phyloP scores from a whole-genome alignment of 441 rosid genomes.

The Arabidopsis hybrid region DNA sequence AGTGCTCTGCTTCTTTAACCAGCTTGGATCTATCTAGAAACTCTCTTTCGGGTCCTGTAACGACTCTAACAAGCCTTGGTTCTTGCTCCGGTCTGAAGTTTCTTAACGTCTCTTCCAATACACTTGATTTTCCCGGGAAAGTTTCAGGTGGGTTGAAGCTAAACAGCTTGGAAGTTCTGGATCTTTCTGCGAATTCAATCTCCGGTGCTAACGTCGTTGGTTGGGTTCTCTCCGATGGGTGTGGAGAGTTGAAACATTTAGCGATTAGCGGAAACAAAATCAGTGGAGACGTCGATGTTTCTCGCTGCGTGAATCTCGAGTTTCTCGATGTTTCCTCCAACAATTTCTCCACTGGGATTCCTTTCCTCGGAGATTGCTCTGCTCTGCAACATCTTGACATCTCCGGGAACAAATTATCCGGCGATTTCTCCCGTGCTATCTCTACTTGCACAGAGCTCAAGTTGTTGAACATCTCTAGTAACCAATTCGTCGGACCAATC shows the following conservation, averaged over 20 bases:
- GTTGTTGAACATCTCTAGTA: conserved; percentile 69
- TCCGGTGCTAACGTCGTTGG: conserved; percentile 59
- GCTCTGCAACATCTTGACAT: conserved; percentile 73
- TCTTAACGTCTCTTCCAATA: conserved; percentile 72
- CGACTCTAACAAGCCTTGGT: conserved; percentile 51
- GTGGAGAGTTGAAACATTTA: conserved; percentile 57
- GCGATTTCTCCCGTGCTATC: conserved; percentile 62
- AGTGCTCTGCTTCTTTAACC: conserved; percentile 65
- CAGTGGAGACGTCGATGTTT: conserved; percentile 66
- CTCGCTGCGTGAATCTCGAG: conserved; percentile 61
- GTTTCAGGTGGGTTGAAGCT: conserved; percentile 59
- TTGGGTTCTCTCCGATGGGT: conserved; percentile 68
- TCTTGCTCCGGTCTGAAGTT: conserved; percentile 62
- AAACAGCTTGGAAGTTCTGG: conserved; percentile 59
- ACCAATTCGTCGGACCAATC: conserved; percentile 64
- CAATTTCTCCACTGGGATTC: conserved; percentile 63
- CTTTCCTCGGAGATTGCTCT: conserved; percentile 70
- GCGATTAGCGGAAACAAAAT: conserved; percentile 70
- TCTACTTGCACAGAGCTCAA: conserved; percentile 61
- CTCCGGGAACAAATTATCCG: conserved; percentile 69
- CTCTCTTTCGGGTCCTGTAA: conserved; percentile 62
- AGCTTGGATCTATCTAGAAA: conserved; percentile 80
- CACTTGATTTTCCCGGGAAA: conserved; percentile 52
- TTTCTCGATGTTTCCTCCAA: conserved; percentile 74
- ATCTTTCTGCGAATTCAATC: conserved; percentile 73